Evolutionary conservation across 2,329 filamentous ascomycete species (phyloP).

Genomic region (Sporothrix variecibatus): DNA sequence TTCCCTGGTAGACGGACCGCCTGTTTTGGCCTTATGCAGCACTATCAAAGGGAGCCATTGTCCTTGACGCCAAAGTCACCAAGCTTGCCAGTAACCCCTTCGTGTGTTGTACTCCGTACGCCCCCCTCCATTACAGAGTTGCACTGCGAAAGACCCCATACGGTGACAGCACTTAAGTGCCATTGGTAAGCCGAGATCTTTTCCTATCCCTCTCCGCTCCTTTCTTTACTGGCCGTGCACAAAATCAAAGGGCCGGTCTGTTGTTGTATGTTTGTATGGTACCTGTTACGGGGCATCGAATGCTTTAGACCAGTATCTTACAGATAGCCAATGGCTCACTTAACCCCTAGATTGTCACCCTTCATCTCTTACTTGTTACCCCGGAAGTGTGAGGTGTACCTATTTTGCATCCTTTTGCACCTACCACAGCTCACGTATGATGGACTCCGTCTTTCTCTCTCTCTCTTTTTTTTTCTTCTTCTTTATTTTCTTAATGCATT

Average conservation of each 20-base stretch:
- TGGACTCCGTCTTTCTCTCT: too few species aligned
- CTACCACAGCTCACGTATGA: too few species aligned
- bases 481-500: too few species aligned
- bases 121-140: conserved; percentile 3
- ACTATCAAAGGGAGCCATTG: not conserved
- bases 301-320: not conserved
- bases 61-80: not conserved
- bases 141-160: not conserved
- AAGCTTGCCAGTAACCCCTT: not conserved
- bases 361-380: conserved; percentile 16
- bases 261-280: not conserved
- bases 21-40: not conserved
- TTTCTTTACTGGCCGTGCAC: not conserved
- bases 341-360: conserved; percentile 10
- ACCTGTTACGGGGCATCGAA: not conserved
- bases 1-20: not conserved
- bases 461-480: too few species aligned
- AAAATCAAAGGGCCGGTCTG: not conserved
- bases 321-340: not conserved
- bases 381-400: not conserved
- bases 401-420: not conserved
- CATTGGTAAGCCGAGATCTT: conserved; percentile 21
- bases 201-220: not conserved
- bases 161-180: not conserved
- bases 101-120: not conserved